These are phyloP conservation scores for Paracorniculantispora psalliotae DNA, from an alignment of 2,329 filamentous ascomycete genomes.

Conservation along the genomic window DNA sequence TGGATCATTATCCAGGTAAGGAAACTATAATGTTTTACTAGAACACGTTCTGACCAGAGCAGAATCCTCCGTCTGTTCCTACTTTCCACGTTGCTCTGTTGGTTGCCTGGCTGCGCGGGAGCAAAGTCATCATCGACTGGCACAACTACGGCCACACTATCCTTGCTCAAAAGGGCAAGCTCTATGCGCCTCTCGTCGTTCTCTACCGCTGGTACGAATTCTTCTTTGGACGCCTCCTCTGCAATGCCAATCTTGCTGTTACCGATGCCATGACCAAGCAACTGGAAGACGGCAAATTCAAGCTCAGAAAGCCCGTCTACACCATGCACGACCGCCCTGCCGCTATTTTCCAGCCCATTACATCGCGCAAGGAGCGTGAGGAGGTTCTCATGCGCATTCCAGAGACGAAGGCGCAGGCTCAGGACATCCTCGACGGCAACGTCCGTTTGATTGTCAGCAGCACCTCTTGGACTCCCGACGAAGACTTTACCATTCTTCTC, in stretches of 20 bases:
- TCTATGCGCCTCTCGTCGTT: constrained; percentile 68
- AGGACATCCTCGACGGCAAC: constrained; percentile 52
- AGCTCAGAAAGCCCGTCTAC: constrained; percentile 58
- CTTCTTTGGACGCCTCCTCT: constrained; percentile 61
- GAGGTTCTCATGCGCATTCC: constrained; percentile 61
- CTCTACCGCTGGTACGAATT: constrained; percentile 76
- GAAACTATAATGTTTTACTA: neutral
- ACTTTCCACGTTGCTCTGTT: constrained; percentile 73
- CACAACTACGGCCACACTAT: constrained; percentile 99
- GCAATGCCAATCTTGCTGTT: constrained; percentile 74
- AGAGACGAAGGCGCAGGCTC: constrained; percentile 56
- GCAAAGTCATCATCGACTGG: constrained; percentile 87
- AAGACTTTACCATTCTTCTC: constrained; percentile 87
- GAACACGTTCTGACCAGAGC: constrained; percentile 13
- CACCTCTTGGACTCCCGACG: constrained; percentile 95
- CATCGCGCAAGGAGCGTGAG: constrained; percentile 39
- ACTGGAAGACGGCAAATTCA: constrained; percentile 59
- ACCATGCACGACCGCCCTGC: constrained; percentile 85
- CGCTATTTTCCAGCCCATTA: constrained; percentile 70
- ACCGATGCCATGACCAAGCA: constrained; percentile 82
- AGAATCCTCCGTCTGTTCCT: constrained; percentile 94
- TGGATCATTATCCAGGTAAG: constrained; percentile 80
- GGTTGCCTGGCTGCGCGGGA: constrained; percentile 71
- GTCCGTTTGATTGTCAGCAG: constrained; percentile 78
- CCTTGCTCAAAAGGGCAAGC: constrained; percentile 55